Evolutionary conservation across 2,329 filamentous ascomycete species (phyloP), one percentile per base, ranked within the genome.

Genomic region (Anthostomella pinea): DNA sequence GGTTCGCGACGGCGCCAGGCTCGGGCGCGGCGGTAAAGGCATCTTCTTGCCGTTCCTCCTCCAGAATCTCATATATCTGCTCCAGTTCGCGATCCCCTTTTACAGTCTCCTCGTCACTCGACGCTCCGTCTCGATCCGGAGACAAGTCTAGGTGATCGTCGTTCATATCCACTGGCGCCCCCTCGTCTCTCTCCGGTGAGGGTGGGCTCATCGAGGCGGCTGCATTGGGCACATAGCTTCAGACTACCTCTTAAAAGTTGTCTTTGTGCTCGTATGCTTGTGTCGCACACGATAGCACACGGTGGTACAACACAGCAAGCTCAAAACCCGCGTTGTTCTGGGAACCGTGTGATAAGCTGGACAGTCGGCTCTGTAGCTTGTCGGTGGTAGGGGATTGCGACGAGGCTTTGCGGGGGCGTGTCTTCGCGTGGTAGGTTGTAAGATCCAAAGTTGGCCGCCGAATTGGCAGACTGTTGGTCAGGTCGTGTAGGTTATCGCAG

Each of bases 131-230:
- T 53, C 60, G 62, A 28, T 59, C 46, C 27, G 63, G 61, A 57
- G 66, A 59, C 48, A 64, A 59, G 49, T 74, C 68, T 62, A 68
- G 59, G 58, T 65, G 53, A 54, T 74, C 68, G 55, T 65, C 36
- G 33, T 53, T 56, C 57, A 60, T 59, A 22, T 46, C 40, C 30
- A 21, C 25, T 45, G 41, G 22, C 43, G 39, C 38, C 40, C 60
- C 73, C 76, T 75, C 62, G 54, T 66, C 56, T 61, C 58, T 53
- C 48, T 51, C 52, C 53, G 45, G 38, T 38, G 45, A 46, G 44
- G 40, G 36, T 42, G 44, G 46, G 49, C 46, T 60, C 55, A 60
- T 59, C 50, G 50, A 45, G 40, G 44, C 37, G 40, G 38, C 30
- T 28, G 41, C 43, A 51, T 54, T 28, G 41, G 39, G 48, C 41